These are phyloP conservation scores for Yamagishiella unicocca DNA, from an alignment of 139 green algal species.

Conservation along the genomic window DNA sequence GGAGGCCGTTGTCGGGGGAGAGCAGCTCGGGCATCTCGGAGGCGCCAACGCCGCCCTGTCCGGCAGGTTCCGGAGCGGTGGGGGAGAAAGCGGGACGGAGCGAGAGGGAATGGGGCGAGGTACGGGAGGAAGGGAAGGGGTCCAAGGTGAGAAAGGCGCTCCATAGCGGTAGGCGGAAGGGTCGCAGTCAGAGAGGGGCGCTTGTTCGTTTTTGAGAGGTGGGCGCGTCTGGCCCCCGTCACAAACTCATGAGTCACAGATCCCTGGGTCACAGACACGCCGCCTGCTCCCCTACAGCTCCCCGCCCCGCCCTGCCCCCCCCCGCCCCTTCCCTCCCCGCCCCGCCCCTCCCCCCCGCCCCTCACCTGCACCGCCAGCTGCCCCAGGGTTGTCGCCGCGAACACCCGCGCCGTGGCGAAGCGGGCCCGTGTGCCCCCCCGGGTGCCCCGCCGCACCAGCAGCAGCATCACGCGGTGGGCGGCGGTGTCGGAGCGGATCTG, in stretches of 20 bases:
- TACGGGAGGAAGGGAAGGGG: too few relatives aligned
- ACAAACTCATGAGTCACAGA: too few relatives aligned
- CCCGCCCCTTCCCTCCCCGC: neutral
- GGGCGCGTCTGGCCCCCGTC: too few relatives aligned
- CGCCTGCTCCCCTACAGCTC: neutral
- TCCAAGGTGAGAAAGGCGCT: too few relatives aligned
- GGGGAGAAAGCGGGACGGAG: too few relatives aligned
- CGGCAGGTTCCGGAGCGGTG: neutral
- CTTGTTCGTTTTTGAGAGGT: too few relatives aligned
- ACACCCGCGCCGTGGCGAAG: slow-evolving; percentile 35
- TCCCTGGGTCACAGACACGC: neutral
- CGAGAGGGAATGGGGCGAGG: too few relatives aligned
- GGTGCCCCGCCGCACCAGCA: slow-evolving; percentile 36
- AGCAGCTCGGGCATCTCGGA: slow-evolving; percentile 19
- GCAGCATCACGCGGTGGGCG: slow-evolving; percentile 43
- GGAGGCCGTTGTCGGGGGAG: slow-evolving; percentile 36
- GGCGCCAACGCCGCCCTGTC: slow-evolving; percentile 12
- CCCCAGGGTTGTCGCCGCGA: slow-evolving; percentile 38
- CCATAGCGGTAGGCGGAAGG: too few relatives aligned
- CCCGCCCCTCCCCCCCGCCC: neutral
- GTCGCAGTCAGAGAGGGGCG: too few relatives aligned
- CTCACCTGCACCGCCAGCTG: slow-evolving; percentile 46
- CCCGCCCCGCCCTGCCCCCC: neutral
- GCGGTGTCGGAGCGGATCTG: slow-evolving; percentile 26
- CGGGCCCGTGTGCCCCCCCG: slow-evolving; percentile 49